Conservation (phyloP, 768 basidiomycete species). For the Leccinum olivaceopallidum region DNA sequence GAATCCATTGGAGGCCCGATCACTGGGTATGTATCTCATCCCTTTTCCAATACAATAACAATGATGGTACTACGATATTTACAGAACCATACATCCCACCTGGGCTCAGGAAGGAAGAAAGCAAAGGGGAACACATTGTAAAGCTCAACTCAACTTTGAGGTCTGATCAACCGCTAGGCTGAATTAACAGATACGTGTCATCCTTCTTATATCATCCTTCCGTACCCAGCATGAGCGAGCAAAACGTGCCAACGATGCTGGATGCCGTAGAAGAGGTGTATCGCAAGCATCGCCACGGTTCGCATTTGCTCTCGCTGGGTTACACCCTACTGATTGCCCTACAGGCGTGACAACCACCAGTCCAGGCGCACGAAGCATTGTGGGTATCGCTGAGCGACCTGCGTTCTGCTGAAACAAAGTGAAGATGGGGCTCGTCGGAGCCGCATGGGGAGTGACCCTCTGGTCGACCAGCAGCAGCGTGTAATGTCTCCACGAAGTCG, state of each 20-base stretch:
- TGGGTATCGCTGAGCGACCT: slow-evolving; percentile 87
- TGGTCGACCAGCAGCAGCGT: slow-evolving; percentile 67
- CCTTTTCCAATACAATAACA: not conserved
- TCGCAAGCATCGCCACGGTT: slow-evolving; percentile 76
- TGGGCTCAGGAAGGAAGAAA: slow-evolving; percentile 57
- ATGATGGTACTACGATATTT: slow-evolving; percentile 2
- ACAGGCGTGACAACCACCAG: slow-evolving; percentile 86
- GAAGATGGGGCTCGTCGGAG: slow-evolving; percentile 99
- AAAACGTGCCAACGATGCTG: slow-evolving; percentile 77
- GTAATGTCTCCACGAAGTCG: slow-evolving; percentile 18
- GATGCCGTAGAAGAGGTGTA: slow-evolving; percentile 76
- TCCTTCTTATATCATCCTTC: not conserved
- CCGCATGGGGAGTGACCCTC: slow-evolving; percentile 92
- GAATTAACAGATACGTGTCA: not conserved
- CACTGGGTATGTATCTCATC: slow-evolving; percentile 15
- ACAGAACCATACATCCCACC: slow-evolving; percentile 76
- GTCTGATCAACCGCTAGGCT: slow-evolving; percentile 79
- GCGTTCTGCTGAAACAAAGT: slow-evolving; percentile 77
- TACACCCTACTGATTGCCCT: slow-evolving; percentile 9
- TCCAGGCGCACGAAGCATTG: slow-evolving; percentile 81
- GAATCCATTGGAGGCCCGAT: slow-evolving; percentile 3
- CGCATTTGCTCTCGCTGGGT: slow-evolving; percentile 13
- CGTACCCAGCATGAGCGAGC: slow-evolving; percentile 75
- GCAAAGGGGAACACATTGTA: slow-evolving; percentile 38
- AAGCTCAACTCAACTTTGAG: slow-evolving; percentile 77